phyloP scores from a whole-genome alignment of 495 filamentous ascomycete genomes.

The Penicillium fimorum region DNA sequence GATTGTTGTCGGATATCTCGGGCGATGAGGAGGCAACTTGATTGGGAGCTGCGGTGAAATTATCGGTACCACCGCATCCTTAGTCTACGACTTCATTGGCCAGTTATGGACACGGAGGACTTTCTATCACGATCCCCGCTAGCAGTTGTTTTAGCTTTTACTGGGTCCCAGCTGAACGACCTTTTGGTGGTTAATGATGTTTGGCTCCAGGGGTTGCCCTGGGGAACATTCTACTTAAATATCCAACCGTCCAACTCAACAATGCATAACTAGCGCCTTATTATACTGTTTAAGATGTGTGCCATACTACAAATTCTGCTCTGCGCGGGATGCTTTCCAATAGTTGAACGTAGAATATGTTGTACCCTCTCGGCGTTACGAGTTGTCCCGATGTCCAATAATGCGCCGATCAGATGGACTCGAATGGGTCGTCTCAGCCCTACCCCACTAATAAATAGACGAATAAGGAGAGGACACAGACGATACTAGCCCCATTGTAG shows the following conservation, averaged over 20 bases:
- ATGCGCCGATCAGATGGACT: conserved; percentile 20
- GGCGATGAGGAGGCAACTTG: conserved; percentile 8
- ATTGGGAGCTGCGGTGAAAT: conserved; percentile 12
- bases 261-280: neutral
- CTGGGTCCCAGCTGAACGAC: neutral
- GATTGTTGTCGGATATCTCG: conserved; percentile 11
- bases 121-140: conserved; percentile 4
- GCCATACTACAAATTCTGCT: neutral
- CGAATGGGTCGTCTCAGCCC: conserved; percentile 22
- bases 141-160: neutral
- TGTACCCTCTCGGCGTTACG: neutral
- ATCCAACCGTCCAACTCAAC: neutral
- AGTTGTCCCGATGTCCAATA: conserved; percentile 19
- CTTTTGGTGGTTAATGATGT: neutral
- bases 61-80: neutral
- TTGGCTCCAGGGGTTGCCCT: conserved; percentile 3
- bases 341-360: neutral
- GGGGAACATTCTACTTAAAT: neutral
- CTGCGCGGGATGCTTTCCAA: neutral
- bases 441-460: conserved; percentile 17
- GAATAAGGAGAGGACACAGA: conserved; percentile 10
- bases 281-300: neutral
- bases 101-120: neutral
- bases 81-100: neutral
- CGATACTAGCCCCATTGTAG: neutral